These are phyloP conservation scores for Omphalotus guepiniiformis DNA, from an alignment of 768 basidiomycete species.

Conservation along the genomic window DNA sequence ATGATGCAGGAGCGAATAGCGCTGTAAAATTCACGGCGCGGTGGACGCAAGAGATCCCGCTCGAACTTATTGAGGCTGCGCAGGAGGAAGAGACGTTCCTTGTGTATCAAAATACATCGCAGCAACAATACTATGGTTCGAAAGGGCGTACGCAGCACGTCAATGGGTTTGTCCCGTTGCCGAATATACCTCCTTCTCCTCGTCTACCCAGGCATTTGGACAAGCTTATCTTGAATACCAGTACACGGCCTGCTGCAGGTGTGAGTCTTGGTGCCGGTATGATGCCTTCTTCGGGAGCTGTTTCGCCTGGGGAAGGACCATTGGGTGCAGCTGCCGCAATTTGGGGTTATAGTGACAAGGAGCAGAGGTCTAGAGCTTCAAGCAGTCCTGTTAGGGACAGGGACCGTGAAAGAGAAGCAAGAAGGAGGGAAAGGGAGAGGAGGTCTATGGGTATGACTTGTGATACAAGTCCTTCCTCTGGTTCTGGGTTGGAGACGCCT, in stretches of 20 bases:
- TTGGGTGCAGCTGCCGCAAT: no score
- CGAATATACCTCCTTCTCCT: constrained; percentile 86
- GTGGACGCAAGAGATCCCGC: constrained; percentile 83
- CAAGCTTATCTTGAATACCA: constrained; percentile 84
- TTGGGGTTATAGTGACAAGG: no score
- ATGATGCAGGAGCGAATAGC: not conserved
- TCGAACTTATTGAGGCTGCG: constrained; percentile 74
- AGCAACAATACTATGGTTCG: no score
- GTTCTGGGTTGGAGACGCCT: not conserved
- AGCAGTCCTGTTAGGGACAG: no score
- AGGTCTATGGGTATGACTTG: constrained; percentile 30
- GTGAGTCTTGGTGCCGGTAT: no score
- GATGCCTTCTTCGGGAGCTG: no score
- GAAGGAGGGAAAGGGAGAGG: constrained; percentile 22
- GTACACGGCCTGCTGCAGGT: no score
- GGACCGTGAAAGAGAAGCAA: constrained; percentile 9
- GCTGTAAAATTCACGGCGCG: constrained; percentile 19
- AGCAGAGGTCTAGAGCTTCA: no score
- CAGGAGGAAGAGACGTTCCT: constrained; percentile 80
- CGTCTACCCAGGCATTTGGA: constrained; percentile 87
- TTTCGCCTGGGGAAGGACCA: no score
- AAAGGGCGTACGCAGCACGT: no score
- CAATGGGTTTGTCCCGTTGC: constrained; percentile 48
- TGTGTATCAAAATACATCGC: constrained; percentile 25
- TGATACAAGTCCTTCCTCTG: not conserved